Conservation (phyloP, 257 asterid genomes). For the Asclepias syriaca region DNA sequence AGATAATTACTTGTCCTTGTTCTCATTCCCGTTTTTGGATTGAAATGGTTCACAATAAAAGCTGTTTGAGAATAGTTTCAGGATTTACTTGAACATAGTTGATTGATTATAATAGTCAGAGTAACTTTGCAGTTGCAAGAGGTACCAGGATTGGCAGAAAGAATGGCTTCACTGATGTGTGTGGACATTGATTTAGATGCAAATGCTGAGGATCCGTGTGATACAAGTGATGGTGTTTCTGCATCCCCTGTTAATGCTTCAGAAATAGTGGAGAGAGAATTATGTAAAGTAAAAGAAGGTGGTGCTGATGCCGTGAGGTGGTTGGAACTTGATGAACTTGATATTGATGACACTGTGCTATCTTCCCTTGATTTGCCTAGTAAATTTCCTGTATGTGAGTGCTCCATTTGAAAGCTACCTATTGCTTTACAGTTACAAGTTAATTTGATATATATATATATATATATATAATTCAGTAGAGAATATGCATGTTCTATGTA, state of each 20-base stretch:
- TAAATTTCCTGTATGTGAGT: conserved; percentile 58
- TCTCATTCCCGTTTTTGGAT: not conserved
- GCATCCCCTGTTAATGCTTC: conserved; percentile 31
- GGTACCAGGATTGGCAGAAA: conserved; percentile 81
- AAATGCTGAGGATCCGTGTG: conserved; percentile 37
- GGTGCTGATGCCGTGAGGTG: conserved; percentile 53
- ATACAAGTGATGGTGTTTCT: conserved; percentile 21
- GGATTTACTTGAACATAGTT: conserved; percentile 18
- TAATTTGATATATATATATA: not conserved
- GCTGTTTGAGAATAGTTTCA: conserved; percentile 18
- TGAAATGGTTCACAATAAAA: not conserved
- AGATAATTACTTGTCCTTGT: not conserved
- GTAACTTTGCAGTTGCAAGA: conserved; percentile 65
- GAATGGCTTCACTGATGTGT: conserved; percentile 94
- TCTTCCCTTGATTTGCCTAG: conserved; percentile 68
- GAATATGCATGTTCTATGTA: not conserved
- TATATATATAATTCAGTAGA: not conserved
- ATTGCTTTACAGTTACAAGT: not conserved
- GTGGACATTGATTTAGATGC: conserved; percentile 61
- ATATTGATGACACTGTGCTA: conserved; percentile 59
- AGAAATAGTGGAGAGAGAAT: conserved; percentile 62
- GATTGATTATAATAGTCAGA: conserved; percentile 5
- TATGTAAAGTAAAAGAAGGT: conserved; percentile 43
- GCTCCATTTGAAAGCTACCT: not conserved
- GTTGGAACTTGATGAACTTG: conserved; percentile 95